phyloP scores from a whole-genome alignment of 2,329 filamentous ascomycete genomes.

The Niveomyces coronatus region DNA sequence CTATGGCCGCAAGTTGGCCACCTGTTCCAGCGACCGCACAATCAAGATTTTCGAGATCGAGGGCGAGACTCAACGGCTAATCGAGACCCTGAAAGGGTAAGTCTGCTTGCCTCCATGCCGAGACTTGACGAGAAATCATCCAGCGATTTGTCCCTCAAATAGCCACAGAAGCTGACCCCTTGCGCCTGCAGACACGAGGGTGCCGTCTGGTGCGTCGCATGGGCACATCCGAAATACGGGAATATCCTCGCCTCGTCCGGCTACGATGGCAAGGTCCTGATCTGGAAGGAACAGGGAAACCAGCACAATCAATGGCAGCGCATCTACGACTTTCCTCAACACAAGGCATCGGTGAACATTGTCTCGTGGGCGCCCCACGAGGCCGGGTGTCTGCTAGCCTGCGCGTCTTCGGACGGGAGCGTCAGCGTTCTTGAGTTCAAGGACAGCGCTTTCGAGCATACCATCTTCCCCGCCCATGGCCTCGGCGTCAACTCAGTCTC shows the following conservation, averaged over 20 bases:
- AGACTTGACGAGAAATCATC: not conserved
- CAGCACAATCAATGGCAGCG: constrained; percentile 60
- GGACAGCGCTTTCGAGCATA: constrained; percentile 85
- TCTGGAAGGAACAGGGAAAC: constrained; percentile 81
- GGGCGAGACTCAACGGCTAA: constrained; percentile 77
- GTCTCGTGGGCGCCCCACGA: constrained; percentile 98
- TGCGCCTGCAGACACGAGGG: constrained; percentile 67
- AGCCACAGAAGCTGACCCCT: constrained; percentile 11
- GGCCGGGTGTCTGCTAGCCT: constrained; percentile 86
- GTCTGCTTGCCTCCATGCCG: constrained; percentile 14
- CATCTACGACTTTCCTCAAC: constrained; percentile 85
- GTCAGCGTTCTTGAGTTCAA: constrained; percentile 95
- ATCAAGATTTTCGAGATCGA: constrained; percentile 99
- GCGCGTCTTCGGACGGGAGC: constrained; percentile 86
- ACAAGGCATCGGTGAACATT: constrained; percentile 94
- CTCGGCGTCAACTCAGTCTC: constrained; percentile 92
- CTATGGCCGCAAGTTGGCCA: constrained; percentile 91
- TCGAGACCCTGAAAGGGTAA: constrained; percentile 91
- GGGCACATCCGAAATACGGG: constrained; percentile 97
- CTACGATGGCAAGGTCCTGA: constrained; percentile 96
- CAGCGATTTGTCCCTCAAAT: not conserved
- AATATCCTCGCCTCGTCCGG: constrained; percentile 92
- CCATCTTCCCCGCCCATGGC: constrained; percentile 83
- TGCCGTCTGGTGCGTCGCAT: constrained; percentile 94
- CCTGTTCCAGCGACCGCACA: constrained; percentile 94